These are phyloP conservation scores for Sonneratia alba DNA, from an alignment of 345 rosid genomes.

Conservation along the genomic window DNA sequence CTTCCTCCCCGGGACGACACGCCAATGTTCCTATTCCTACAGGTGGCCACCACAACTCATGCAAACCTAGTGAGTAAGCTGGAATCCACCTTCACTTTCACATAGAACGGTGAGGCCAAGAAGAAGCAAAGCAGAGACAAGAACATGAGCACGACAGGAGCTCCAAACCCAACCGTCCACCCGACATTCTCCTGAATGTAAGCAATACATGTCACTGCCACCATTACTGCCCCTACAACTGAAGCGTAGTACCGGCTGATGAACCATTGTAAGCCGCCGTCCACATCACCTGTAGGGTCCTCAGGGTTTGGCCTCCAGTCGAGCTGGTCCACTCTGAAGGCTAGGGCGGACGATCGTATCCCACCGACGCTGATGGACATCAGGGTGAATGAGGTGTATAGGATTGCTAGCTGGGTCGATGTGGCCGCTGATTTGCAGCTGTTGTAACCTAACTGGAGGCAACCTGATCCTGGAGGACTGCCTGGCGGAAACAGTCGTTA, in stretches of 20 bases:
- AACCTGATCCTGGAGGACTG: constrained; percentile 32
- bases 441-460: constrained; percentile 18
- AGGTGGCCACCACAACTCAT: constrained; percentile 16
- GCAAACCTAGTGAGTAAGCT: constrained; percentile 21
- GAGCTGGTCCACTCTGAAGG: constrained; percentile 28
- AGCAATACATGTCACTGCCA: constrained; percentile 15
- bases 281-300: not conserved
- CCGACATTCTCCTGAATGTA: constrained; percentile 24
- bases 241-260: constrained; percentile 25
- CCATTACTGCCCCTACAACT: not conserved
- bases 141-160: constrained; percentile 21
- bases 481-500: constrained; percentile 57
- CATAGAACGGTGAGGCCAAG: constrained; percentile 17
- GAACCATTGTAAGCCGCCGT: constrained; percentile 13
- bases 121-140: constrained; percentile 21
- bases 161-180: constrained; percentile 27
- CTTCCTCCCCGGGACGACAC: not conserved
- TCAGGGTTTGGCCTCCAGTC: constrained; percentile 7
- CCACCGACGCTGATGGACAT: constrained; percentile 24
- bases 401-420: constrained; percentile 23
- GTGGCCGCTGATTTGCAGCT: constrained; percentile 37
- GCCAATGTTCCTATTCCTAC: constrained; percentile 3
- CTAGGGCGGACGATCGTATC: constrained; percentile 21
- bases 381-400: constrained; percentile 22
- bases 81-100: constrained; percentile 10